phyloP scores from a whole-genome alignment of 495 filamentous ascomycete species.

The Trichocladium antarcticum region DNA sequence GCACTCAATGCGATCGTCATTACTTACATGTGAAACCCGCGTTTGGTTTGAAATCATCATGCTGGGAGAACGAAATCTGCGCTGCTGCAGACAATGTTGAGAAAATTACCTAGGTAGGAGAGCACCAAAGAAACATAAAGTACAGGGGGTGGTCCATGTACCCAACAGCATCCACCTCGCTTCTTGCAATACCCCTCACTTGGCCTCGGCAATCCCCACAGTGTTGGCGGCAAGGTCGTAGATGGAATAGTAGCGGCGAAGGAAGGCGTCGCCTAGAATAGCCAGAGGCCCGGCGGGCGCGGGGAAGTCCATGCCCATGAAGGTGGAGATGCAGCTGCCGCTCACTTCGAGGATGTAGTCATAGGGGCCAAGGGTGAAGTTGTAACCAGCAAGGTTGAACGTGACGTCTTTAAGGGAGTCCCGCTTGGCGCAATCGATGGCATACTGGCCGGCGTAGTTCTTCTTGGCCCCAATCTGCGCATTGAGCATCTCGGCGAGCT shows the following conservation, averaged over 20 bases:
- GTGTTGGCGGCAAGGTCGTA: slow-evolving; percentile 80
- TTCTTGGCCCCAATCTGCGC: slow-evolving; percentile 97
- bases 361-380: slow-evolving; percentile 78
- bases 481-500: slow-evolving; percentile 93
- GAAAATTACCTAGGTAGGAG: not conserved
- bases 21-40: not conserved
- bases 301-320: slow-evolving; percentile 97
- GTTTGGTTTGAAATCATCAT: not conserved
- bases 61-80: not conserved
- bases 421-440: slow-evolving; percentile 77
- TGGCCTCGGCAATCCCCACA: slow-evolving; percentile 80
- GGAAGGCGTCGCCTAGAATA: slow-evolving; percentile 95
- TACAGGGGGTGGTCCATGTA: not conserved
- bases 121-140: not conserved
- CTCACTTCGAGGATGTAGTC: slow-evolving; percentile 96
- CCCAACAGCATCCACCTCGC: not conserved
- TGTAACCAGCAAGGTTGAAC: slow-evolving; percentile 75
- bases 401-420: slow-evolving; percentile 74
- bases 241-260: slow-evolving; percentile 93
- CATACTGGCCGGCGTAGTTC: slow-evolving; percentile 89
- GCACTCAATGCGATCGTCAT: not conserved
- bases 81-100: not conserved
- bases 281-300: slow-evolving; percentile 84
- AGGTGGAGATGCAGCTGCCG: slow-evolving; percentile 90
- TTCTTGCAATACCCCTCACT: slow-evolving; percentile 20